Percentiles rank a stretch among this genome's conserved stretches.
Conservation (phyloP, 2,329 filamentous ascomycete genomes). For the Claviceps africana region DNA sequence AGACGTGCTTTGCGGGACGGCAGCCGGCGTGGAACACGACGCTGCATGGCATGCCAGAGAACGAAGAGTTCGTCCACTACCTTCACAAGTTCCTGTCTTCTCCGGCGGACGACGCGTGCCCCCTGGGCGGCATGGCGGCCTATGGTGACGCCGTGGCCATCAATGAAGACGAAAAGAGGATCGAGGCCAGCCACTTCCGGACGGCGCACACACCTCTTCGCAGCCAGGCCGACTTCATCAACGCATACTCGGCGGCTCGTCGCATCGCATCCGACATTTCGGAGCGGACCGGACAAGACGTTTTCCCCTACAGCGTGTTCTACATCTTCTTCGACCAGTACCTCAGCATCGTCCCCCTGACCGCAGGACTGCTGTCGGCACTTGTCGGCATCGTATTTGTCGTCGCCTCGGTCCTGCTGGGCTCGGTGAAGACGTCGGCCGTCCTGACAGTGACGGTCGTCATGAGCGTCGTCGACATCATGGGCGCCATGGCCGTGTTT, state of each 20-base stretch:
- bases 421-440: conserved; percentile 66
- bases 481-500: conserved; percentile 84
- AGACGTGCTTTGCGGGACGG: conserved; percentile 66
- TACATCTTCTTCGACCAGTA: conserved; percentile 99
- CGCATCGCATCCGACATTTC: conserved; percentile 71
- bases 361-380: conserved; percentile 64
- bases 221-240: conserved; percentile 85
- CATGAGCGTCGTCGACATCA: conserved; percentile 90
- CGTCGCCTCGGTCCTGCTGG: conserved; percentile 67
- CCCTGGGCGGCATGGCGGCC: conserved; percentile 74
- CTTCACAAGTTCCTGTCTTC: conserved; percentile 68
- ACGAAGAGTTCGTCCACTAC: conserved; percentile 80
- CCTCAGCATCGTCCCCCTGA: conserved; percentile 66
- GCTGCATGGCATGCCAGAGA: conserved; percentile 81
- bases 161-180: conserved; percentile 49
- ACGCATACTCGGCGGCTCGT: conserved; percentile 75
- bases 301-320: conserved; percentile 95
- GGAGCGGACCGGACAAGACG: conserved; percentile 55
- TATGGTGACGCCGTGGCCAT: conserved; percentile 78
- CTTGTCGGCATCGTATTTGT: conserved; percentile 76
- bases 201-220: conserved; percentile 77
- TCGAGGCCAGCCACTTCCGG: conserved; percentile 80
- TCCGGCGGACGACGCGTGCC: conserved; percentile 71
- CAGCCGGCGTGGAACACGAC: conserved; percentile 80
- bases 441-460: conserved; percentile 76